Percentiles rank a stretch among this genome's conserved stretches.
Evolutionary conservation across 2,329 filamentous ascomycete genomes (phyloP).

Genomic region (Aspergillus cejpii): DNA sequence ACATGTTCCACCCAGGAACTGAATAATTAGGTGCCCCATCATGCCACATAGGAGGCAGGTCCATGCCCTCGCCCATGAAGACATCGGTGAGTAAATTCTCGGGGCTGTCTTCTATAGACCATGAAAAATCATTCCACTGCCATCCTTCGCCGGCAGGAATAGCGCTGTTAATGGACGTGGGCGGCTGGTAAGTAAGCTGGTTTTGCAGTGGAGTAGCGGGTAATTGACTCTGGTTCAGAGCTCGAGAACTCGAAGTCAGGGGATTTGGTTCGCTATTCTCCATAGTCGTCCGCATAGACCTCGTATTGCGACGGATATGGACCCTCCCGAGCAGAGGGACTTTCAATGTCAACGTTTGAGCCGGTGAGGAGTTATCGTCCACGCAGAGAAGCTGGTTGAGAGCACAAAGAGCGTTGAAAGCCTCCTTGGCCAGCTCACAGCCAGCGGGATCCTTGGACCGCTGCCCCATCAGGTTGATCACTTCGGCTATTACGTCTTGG

Average conservation of each 20-base stretch:
- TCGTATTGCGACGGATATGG: conserved; percentile 13
- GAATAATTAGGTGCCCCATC: neutral
- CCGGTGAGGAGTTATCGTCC: conserved; percentile 1
- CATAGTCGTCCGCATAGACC: neutral
- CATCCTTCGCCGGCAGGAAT: neutral
- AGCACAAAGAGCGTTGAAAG: conserved; percentile 6
- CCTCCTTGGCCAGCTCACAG: conserved; percentile 8
- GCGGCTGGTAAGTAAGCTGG: neutral
- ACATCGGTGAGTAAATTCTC: conserved; percentile 1
- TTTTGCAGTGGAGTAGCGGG: neutral
- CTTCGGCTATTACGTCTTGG: conserved; percentile 3
- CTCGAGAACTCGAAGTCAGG: no score
- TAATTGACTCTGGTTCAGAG: neutral
- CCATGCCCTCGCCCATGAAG: neutral
- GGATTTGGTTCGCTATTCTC: neutral
- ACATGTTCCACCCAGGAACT: neutral
- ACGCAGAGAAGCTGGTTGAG: conserved; percentile 10
- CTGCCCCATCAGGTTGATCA: conserved; percentile 9
- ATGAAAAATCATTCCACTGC: conserved; percentile 5
- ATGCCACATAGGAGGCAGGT: neutral
- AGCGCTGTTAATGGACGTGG: neutral
- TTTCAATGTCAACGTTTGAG: conserved; percentile 10
- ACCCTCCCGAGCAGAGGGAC: conserved; percentile 16
- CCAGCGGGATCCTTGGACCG: conserved; percentile 5
- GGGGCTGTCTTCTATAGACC: conserved; percentile 7